Evolutionary conservation across 805 yeast species (phyloP), one percentile per base, ranked within the genome.

Genomic region (Naumovozyma baii): DNA sequence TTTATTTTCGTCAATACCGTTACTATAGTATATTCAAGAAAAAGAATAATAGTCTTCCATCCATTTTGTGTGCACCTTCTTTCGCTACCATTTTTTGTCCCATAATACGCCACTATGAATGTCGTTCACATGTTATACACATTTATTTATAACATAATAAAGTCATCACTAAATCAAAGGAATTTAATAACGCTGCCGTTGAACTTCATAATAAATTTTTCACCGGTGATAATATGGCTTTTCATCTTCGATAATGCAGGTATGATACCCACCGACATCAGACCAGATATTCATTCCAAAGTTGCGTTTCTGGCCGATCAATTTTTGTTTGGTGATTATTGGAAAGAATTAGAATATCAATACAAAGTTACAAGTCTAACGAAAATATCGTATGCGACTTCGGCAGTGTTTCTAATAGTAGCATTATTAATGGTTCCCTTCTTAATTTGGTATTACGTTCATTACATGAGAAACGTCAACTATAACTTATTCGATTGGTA

Each of bases 221-320:
- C 67, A 2, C 77, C 76, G 0, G 70, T 78, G 2, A 61, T 73
- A 30, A 48, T 68, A 16, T 78, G 83, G 83, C 58, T 78, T 32
- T 40, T 57, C 31, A 68, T 75, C 17, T 78, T 78, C 61, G 72
- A 76, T 53, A 68, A 76, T 49, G 83, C 83, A 1, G 76, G 76
- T 2, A 31, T 63, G 2, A 74, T 75, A 31, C 83, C 86, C 7
- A 67, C 62, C 19, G 59, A 59, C 4, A 64, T 69, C 46, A 63
- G 84, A 43, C 85, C 84, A 0, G 41, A 50, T 9, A 74, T 76
- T 44, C 69, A 70, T 50, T 74, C 73, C 34, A 63, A 69, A 64
- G 37, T 47, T 61, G 47, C 85, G 67, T 59, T 63, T 29, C 50
- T 57, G 28, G 39, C 51, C 14, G 61, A 58, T 38, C 41, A 46